Conservation (phyloP, 2,329 filamentous ascomycete species). For the Bretziella fagacearum region DNA sequence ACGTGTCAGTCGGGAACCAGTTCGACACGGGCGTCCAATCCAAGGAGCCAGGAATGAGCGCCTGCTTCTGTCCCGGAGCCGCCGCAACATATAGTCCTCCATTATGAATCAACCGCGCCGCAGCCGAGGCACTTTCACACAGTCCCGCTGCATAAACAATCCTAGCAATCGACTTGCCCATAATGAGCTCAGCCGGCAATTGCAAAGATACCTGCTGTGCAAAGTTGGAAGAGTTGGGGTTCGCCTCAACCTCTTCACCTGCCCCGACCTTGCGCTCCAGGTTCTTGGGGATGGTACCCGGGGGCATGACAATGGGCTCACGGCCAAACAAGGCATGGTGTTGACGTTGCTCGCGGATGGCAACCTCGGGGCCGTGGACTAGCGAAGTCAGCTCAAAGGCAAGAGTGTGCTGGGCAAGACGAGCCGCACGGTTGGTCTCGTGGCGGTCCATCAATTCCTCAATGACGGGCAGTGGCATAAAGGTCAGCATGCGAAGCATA, state of each 20-base stretch:
- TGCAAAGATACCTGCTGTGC: slow-evolving; percentile 37
- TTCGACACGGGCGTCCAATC: slow-evolving; percentile 45
- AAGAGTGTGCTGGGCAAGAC: slow-evolving; percentile 66
- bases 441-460: slow-evolving; percentile 51
- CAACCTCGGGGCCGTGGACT: slow-evolving; percentile 52
- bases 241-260: slow-evolving; percentile 9
- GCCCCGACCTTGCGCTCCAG: slow-evolving; percentile 12
- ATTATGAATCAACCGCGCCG: slow-evolving; percentile 36
- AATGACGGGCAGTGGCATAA: slow-evolving; percentile 59
- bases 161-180: slow-evolving; percentile 36
- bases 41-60: slow-evolving; percentile 33
- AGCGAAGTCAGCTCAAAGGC: slow-evolving; percentile 69
- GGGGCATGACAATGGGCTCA: slow-evolving; percentile 9
- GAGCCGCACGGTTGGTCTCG: slow-evolving; percentile 45
- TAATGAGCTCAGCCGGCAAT: slow-evolving; percentile 40
- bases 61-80: slow-evolving; percentile 25
- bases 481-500: slow-evolving; percentile 80
- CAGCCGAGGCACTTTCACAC: slow-evolving; percentile 37
- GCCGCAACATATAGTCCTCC: slow-evolving; percentile 46
- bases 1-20: slow-evolving; percentile 39
- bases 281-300: slow-evolving; percentile 10
- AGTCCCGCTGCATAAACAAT: slow-evolving; percentile 46
- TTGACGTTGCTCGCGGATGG: slow-evolving; percentile 41
- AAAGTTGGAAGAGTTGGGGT: slow-evolving; percentile 25
- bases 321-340: slow-evolving; percentile 35